phyloP scores from a whole-genome alignment of 495 filamentous ascomycete species.

The Aspergillus sparsus region DNA sequence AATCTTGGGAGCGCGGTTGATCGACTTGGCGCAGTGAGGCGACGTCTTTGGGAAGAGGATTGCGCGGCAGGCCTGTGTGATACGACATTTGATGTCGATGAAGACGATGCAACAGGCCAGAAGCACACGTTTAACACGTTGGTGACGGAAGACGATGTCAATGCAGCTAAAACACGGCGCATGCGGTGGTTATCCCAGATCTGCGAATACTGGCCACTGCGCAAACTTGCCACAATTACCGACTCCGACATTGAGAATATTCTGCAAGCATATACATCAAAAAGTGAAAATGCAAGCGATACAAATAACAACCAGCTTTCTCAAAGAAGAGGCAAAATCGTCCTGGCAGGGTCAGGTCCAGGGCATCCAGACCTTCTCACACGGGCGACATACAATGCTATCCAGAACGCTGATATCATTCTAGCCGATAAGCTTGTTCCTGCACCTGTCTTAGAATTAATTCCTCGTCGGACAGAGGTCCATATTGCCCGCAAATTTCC shows the following conservation, averaged over 20 bases:
- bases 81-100: conserved; percentile 56
- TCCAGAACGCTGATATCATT: conserved; percentile 79
- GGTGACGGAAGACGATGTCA: conserved; percentile 68
- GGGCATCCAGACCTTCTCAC: conserved; percentile 92
- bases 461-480: conserved; percentile 85
- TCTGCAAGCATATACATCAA: conserved; percentile 62
- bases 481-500: conserved; percentile 97
- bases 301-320: conserved; percentile 25
- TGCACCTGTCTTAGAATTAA: conserved; percentile 77
- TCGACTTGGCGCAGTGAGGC: conserved; percentile 72
- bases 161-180: conserved; percentile 74
- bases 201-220: conserved; percentile 97
- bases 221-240: conserved; percentile 72
- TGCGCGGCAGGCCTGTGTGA: conserved; percentile 54
- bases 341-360: conserved; percentile 90
- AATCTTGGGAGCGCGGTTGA: conserved; percentile 84
- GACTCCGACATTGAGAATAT: conserved; percentile 77
- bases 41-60: conserved; percentile 79
- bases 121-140: conserved; percentile 83
- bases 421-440: conserved; percentile 97
- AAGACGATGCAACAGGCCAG: conserved; percentile 84
- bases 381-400: conserved; percentile 82
- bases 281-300: conserved; percentile 27
- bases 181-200: conserved; percentile 95
- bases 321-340: conserved; percentile 61